phyloP scores from a whole-genome alignment of 2,329 filamentous ascomycete species.

The Cladophialophora carrionii region DNA sequence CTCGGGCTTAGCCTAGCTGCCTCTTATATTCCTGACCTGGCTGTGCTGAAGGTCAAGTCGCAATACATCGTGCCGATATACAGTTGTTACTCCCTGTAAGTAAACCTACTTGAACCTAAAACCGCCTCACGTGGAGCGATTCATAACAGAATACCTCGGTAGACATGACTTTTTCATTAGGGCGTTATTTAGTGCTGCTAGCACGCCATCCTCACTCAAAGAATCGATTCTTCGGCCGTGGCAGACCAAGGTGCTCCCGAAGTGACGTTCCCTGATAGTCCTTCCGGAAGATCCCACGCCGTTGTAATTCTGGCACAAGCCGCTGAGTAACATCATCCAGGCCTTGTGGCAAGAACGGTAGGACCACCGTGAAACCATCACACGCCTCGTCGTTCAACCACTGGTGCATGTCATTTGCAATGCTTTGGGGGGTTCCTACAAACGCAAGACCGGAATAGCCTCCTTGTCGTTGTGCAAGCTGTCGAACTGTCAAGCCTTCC shows the following conservation, averaged over 20 bases:
- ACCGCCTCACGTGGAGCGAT: no score
- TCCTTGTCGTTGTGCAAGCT: slow-evolving; percentile 57
- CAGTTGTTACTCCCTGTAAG: no score
- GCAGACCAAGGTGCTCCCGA: slow-evolving; percentile 59
- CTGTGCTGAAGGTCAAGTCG: no score
- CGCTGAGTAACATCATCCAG: slow-evolving; percentile 54
- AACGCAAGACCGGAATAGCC: slow-evolving; percentile 57
- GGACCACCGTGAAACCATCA: slow-evolving; percentile 58
- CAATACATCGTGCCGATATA: no score
- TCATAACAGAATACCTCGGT: no score
- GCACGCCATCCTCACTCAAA: slow-evolving; percentile 36
- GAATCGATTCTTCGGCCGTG: slow-evolving; percentile 51
- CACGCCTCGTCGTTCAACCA: slow-evolving; percentile 56
- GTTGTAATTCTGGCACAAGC: slow-evolving; percentile 57
- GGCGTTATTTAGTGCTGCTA: no score
- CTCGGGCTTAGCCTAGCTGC: no score
- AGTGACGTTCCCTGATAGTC: slow-evolving; percentile 59
- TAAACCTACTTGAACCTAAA: no score
- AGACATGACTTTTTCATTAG: no score
- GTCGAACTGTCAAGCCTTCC: slow-evolving; percentile 55
- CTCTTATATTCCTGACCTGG: no score
- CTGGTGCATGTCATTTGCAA: slow-evolving; percentile 55
- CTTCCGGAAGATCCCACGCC: slow-evolving; percentile 55
- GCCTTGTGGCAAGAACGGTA: slow-evolving; percentile 57
- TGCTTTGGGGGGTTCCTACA: slow-evolving; percentile 54